Evolutionary conservation across 2,329 filamentous ascomycete species (phyloP), one percentile per base, ranked within the genome.

Genomic region (Neurospora sp.): DNA sequence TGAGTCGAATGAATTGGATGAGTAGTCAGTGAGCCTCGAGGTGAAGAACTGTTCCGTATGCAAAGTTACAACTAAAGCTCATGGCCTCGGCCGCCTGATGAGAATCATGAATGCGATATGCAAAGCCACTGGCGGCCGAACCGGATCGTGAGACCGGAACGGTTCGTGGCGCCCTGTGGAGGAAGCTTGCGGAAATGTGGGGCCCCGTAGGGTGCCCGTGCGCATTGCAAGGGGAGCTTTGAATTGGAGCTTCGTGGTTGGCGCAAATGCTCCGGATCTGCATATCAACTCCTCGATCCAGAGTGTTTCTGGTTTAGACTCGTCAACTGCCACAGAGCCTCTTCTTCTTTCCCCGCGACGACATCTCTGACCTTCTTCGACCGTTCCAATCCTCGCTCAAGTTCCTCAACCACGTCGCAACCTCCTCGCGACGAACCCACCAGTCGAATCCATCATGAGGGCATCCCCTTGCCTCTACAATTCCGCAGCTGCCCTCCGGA

Each of bases 401-500:
- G 12, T 62, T 36, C 52, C 52, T 62, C 52, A 36, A 36, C 52
- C 28, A 36, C 12, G 28, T 17, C 28, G 28, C 28, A 2, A 46
- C 17, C 43, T 40, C 15, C 3, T 11, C 40, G 52, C 19, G 39
- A 41, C 38, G 12, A 66, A 38, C 28, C 39, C 68, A 62, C 33
- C 12, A 33, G 19, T 15, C 8, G 37, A 36, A 33, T 6, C 28
- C 69, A 78, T n/a, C 28, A 85, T 85, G 82, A 80, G 74, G 70
- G 71, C 75, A 68, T 70, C 78, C 33, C 70, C 73, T 69, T 84
- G 82, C 71, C 73, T 83, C 57, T 82, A 81, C 76, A 82, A 80
- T 72, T 80, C 83, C 68, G 80, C 81, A n/a, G 74, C 78, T 41
- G 83, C 83, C 71, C 81, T 87, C 5, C 80, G 82, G 66, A 79